Evolutionary conservation across 176 grass and related monocot species (phyloP).

Genomic region (Canna indica): DNA sequence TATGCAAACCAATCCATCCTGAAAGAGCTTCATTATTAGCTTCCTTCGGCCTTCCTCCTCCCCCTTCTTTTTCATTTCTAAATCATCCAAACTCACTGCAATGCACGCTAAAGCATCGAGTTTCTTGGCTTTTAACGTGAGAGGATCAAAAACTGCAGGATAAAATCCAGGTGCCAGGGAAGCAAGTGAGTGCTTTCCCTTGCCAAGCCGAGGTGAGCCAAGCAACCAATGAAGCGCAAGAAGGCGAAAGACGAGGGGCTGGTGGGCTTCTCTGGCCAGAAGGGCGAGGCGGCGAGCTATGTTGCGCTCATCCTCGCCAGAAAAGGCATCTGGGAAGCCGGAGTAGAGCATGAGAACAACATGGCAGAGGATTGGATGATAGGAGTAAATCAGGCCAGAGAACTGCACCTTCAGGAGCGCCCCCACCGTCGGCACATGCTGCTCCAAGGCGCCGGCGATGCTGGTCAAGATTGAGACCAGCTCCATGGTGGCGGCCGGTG

Average conservation of each 20-base stretch:
- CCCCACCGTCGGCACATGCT: conserved; percentile 48
- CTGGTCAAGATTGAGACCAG: conserved; percentile 45
- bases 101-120: conserved; percentile 52
- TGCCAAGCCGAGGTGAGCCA: conserved; percentile 31
- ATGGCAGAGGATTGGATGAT: conserved; percentile 58
- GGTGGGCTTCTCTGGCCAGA: conserved; percentile 42
- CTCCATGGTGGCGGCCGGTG: conserved; percentile 49
- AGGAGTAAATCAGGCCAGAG: conserved; percentile 54
- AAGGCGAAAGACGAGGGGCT: conserved; percentile 42
- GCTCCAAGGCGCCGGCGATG: conserved; percentile 39
- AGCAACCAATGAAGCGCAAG: conserved; percentile 80
- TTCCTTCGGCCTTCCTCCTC: conserved; percentile 11
- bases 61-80: conserved; percentile 15
- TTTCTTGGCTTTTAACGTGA: conserved; percentile 80
- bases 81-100: conserved; percentile 18
- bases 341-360: conserved; percentile 53
- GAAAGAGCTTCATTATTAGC: conserved; percentile 25
- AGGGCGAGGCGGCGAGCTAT: conserved; percentile 46
- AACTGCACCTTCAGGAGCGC: conserved; percentile 89
- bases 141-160: conserved; percentile 62
- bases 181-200: conserved; percentile 16
- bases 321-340: conserved; percentile 52
- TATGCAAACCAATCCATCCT: conserved; percentile 62
- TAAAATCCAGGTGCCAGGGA: conserved; percentile 33
- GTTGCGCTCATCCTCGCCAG: conserved; percentile 41